Evolutionary conservation across 352 stramenopile species (phyloP), one percentile per base, ranked within the genome.

Genomic region (Phytophthora boehmeriae): DNA sequence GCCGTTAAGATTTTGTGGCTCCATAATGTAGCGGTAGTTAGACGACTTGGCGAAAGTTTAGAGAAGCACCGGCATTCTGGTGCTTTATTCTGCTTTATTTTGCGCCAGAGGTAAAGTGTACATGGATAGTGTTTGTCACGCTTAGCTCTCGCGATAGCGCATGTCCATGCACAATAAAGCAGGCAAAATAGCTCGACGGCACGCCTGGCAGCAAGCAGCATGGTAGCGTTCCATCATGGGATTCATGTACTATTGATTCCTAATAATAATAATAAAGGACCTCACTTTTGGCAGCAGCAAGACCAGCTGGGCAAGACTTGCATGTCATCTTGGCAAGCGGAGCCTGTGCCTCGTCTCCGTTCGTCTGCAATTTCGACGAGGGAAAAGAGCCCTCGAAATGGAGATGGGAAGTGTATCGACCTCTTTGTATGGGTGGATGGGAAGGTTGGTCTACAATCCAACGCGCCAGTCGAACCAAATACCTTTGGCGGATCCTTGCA

Each of bases 381-480:
- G 20, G 14, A 14, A 25, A 13, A 13, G 16, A 17, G 13, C n/a
- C 8, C 11, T 20, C 22, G 9, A 28, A 8, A 32, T 16, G 20
- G 42, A 22, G 42, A 48, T 48, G 42, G 42, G 42, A 34, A 10
- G 2, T 32, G 5, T 34, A 28, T 34, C 42, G 8, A 3, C 14
- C 9, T 0, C 4, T 48, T 34, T 48, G 20, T 48, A 48, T 48
- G 42, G 39, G 17, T 22, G 42, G 42, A 48, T 48, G 42, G 42
- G 42, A 48, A 16, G 5, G 39, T 14, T 23, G 16, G 17, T 25
- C 39, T 27, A 41, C 11, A 41, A 17, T 6, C 6, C 38, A 22
- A 20, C 38, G n/a, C 38, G 38, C 9, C 38, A 44, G 38, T 44
- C 38, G 38, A 9, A 20, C 6, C 30, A 6, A 36, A 36, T 11